Evolutionary conservation across 768 basidiomycete genomes (phyloP).

Genomic region (Mycena rosella): DNA sequence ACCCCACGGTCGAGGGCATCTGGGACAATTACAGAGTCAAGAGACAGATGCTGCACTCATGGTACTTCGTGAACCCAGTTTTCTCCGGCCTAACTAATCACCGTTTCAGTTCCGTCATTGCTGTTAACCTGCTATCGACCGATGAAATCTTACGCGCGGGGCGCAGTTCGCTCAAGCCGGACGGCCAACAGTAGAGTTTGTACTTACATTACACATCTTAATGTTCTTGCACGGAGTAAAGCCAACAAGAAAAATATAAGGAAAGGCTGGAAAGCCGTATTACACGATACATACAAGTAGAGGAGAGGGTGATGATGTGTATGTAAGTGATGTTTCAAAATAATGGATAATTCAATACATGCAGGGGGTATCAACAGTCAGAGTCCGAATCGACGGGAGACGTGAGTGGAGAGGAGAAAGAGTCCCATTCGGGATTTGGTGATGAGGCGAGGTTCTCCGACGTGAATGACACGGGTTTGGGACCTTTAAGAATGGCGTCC

Average conservation of each 20-base stretch:
- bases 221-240: conserved; percentile 13
- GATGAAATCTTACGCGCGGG: conserved; percentile 96
- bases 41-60: conserved; percentile 97
- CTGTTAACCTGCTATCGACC: conserved; percentile 93
- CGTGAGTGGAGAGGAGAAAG: conserved; percentile 53
- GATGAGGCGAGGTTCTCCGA: conserved; percentile 55
- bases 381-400: conserved; percentile 40
- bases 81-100: conserved; percentile 34
- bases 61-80: conserved; percentile 63
- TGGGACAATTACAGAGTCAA: conserved; percentile 99
- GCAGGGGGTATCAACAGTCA: conserved; percentile 22
- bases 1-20: conserved; percentile 94
- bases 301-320: neutral
- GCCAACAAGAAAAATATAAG: conserved; percentile 24
- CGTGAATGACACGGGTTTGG: conserved; percentile 55
- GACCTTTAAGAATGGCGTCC: conserved; percentile 4
- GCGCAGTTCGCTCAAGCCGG: conserved; percentile 88
- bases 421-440: conserved; percentile 72
- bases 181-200: conserved; percentile 63
- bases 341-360: conserved; percentile 32
- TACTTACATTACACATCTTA: conserved; percentile 4
- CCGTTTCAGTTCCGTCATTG: conserved; percentile 84
- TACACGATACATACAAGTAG: conserved; percentile 37
- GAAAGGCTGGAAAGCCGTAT: conserved; percentile 20
- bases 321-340: conserved; percentile 19